Evolutionary conservation across 2,329 filamentous ascomycete species (phyloP).

Genomic region (Lecanicillium sp.): DNA sequence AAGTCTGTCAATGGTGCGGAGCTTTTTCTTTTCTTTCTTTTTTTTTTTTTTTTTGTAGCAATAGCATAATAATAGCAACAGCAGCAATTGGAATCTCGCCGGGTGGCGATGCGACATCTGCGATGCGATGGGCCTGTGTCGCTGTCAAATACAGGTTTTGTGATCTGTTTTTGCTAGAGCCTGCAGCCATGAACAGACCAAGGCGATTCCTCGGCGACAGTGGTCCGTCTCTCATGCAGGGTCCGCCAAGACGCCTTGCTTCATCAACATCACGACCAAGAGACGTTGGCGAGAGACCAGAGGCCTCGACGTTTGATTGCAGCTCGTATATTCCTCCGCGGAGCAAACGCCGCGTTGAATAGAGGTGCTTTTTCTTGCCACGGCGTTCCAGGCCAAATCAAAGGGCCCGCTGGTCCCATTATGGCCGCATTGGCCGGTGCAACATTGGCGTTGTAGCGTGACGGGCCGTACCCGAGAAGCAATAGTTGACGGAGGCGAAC

Average conservation of each 20-base stretch:
- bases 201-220: not conserved
- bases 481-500: not conserved
- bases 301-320: not conserved
- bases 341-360: not conserved
- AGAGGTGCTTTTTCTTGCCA: not conserved
- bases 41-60: not conserved
- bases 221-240: not conserved
- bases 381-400: not conserved
- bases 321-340: not conserved
- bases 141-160: not conserved
- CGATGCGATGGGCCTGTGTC: not conserved
- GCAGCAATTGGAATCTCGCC: not conserved
- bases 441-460: constrained; percentile 8
- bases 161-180: no score
- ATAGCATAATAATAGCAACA: not conserved
- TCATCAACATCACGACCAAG: not conserved
- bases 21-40: no score
- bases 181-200: no score
- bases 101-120: not conserved
- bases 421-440: not conserved
- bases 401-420: not conserved
- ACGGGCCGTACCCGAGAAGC: constrained; percentile 2
- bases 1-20: no score
- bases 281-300: not conserved
- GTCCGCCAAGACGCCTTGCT: not conserved